A percentile compares a stretch with the other conserved stretches of the same genome.
Conservation (phyloP, 2,329 filamentous ascomycete species). For the Pyricularia sp. region DNA sequence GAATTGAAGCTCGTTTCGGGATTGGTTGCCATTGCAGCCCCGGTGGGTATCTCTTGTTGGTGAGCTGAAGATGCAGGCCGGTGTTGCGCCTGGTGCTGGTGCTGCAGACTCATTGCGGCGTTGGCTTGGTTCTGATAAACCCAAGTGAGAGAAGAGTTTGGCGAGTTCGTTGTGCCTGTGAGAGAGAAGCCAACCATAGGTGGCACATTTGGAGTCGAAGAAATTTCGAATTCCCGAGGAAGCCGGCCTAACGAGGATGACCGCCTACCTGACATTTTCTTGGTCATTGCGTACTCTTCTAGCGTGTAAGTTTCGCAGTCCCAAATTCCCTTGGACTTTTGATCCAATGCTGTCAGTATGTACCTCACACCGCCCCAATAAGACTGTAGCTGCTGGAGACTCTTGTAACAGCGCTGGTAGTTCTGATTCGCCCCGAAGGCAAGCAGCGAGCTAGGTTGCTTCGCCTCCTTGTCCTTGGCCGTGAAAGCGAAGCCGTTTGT, state of each 20-base stretch:
- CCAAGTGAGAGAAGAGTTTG: constrained; percentile 69
- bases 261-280: constrained; percentile 29
- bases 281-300: constrained; percentile 67
- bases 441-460: constrained; percentile 52
- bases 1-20: not conserved
- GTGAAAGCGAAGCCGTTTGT: constrained; percentile 1
- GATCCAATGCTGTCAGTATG: constrained; percentile 73
- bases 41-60: not conserved
- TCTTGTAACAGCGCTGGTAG: constrained; percentile 77
- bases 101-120: constrained; percentile 8
- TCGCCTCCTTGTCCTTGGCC: constrained; percentile 23
- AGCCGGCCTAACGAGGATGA: constrained; percentile 30
- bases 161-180: constrained; percentile 77
- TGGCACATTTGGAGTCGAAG: constrained; percentile 35
- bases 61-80: not conserved
- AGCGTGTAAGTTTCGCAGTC: constrained; percentile 55
- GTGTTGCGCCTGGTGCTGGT: not conserved
- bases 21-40: not conserved
- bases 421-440: constrained; percentile 76
- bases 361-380: constrained; percentile 85
- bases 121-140: constrained; percentile 51
- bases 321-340: constrained; percentile 76
- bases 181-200: constrained; percentile 65
- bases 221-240: constrained; percentile 27
- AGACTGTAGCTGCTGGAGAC: constrained; percentile 62